Evolutionary conservation across 2,329 filamentous ascomycete genomes (phyloP).

Genomic region (Cytospora leucostoma): DNA sequence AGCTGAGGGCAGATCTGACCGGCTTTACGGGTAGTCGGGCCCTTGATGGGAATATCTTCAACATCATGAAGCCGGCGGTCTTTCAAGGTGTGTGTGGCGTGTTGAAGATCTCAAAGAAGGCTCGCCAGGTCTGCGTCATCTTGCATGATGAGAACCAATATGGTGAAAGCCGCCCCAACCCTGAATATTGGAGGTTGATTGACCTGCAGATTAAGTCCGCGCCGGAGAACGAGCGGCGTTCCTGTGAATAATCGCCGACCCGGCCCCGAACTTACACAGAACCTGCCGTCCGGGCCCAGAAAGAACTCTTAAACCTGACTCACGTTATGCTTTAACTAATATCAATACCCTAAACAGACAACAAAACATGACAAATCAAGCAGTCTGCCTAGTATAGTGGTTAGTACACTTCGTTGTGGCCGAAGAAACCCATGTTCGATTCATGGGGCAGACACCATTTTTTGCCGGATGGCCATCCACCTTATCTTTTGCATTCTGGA

Average conservation of each 20-base stretch:
- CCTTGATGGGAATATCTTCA: neutral
- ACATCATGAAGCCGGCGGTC: neutral
- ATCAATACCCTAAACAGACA: neutral
- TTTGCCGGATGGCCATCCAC: neutral
- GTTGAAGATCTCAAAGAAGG: too few species aligned
- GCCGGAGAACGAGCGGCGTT: neutral
- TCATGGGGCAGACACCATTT: neutral
- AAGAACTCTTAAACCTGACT: neutral
- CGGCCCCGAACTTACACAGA: neutral
- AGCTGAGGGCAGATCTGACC: neutral
- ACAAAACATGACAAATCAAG: neutral
- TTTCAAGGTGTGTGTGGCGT: neutral
- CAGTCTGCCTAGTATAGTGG: conserved; percentile 1
- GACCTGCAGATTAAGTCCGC: neutral
- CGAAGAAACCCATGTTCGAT: conserved; percentile 1
- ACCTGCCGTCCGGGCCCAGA: neutral
- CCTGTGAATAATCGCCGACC: neutral
- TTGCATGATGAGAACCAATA: neutral
- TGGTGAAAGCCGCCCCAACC: neutral
- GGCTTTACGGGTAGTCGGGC: neutral
- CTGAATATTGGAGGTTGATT: neutral
- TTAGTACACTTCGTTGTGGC: conserved; percentile 1
- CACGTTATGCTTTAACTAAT: neutral
- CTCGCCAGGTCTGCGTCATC: neutral
- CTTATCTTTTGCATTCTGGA: neutral